These are phyloP conservation scores for Dicorynia guianensis DNA, from an alignment of 306 rosid species.

Conservation along the genomic window DNA sequence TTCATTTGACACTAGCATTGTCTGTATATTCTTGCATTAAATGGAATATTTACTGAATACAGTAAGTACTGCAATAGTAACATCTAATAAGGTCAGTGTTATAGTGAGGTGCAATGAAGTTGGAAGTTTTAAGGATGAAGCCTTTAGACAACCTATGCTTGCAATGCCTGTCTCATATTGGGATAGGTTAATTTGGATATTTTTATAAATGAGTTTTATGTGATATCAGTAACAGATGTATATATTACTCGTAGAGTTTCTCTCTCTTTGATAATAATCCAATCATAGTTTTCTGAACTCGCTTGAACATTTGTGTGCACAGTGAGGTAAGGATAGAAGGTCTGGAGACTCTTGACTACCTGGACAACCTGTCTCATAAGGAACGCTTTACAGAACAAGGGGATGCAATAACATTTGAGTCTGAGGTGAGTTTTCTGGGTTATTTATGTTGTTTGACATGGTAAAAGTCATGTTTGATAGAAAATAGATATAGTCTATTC, in stretches of 20 bases:
- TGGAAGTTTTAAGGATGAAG: background rate
- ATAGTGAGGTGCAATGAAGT: background rate
- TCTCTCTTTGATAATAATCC: slow-evolving; percentile 3
- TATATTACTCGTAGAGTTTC: background rate
- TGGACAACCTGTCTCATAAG: slow-evolving; percentile 54
- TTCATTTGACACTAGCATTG: slow-evolving; percentile 5
- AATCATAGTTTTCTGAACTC: slow-evolving; percentile 11
- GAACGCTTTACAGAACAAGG: slow-evolving; percentile 98
- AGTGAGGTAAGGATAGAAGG: slow-evolving; percentile 91
- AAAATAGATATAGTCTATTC: background rate
- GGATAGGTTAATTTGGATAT: background rate
- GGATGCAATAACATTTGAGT: slow-evolving; percentile 88
- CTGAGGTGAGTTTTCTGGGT: slow-evolving; percentile 64
- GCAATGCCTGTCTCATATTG: slow-evolving; percentile 6
- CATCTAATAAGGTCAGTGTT: background rate
- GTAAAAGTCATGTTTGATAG: background rate
- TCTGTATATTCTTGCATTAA: background rate
- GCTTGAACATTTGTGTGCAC: slow-evolving; percentile 29
- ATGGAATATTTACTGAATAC: background rate
- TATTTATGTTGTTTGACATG: background rate
- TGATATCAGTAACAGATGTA: background rate
- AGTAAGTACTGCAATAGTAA: background rate
- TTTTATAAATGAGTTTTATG: background rate
- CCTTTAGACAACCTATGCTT: background rate
- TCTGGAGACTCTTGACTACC: slow-evolving; percentile 37